Percentiles rank a stretch among this genome's conserved stretches.
Evolutionary conservation across 169 alveolate species (phyloP).

Genomic region (Cryptosporidium andersoni): DNA sequence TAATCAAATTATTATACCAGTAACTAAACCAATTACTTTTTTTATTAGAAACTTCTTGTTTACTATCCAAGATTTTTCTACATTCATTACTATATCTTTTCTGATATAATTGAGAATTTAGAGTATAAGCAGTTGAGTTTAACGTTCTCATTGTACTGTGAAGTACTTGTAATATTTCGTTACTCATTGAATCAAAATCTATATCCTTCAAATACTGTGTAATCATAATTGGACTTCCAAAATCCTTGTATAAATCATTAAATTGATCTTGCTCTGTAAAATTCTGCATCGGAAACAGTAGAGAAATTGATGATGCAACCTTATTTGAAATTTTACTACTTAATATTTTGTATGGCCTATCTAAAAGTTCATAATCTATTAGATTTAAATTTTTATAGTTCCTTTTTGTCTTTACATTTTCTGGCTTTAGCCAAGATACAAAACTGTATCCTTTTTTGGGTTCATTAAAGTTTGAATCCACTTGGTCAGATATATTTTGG

Average conservation of each 20-base stretch:
- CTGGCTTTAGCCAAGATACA: too few relatives aligned
- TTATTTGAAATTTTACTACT: too few relatives aligned
- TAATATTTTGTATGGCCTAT: too few relatives aligned
- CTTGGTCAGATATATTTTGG: too few relatives aligned
- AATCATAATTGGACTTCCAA: slow-evolving; percentile 37
- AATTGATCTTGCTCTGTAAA: slow-evolving; percentile 22
- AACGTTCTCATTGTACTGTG: slow-evolving; percentile 11
- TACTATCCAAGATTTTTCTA: background rate
- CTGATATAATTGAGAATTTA: background rate
- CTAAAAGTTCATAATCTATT: too few relatives aligned
- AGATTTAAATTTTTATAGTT: too few relatives aligned
- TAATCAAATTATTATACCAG: slow-evolving; percentile 31
- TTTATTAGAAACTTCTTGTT: background rate
- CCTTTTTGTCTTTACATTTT: too few relatives aligned
- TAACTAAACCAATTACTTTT: background rate
- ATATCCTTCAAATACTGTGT: slow-evolving; percentile 31
- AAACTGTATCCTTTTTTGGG: too few relatives aligned
- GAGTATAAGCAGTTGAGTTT: slow-evolving; percentile 6
- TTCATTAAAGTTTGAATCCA: too few relatives aligned
- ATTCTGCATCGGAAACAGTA: slow-evolving; percentile 23
- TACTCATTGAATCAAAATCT: background rate
- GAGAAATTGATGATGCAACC: too few relatives aligned
- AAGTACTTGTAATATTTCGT: slow-evolving; percentile 4
- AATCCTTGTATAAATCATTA: background rate
- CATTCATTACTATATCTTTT: background rate